phyloP scores from a whole-genome alignment of 208 protist species.

The Herpetomonas samuelpessoai region DNA sequence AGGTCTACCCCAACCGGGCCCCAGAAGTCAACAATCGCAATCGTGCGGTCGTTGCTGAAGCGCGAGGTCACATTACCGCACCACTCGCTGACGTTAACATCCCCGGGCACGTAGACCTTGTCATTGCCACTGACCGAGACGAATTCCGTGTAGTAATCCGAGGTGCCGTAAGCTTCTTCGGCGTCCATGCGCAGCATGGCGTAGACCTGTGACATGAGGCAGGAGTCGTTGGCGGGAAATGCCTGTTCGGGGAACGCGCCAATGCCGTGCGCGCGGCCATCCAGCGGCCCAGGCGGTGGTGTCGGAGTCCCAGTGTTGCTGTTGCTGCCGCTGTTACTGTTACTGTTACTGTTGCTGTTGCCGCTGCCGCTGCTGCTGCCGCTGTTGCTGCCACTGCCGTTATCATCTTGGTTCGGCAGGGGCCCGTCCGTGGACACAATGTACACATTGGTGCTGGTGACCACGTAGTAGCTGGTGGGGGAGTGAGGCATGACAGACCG shows the following conservation, averaged over 20 bases:
- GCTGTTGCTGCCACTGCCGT: not conserved
- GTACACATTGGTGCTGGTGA: conserved; percentile 16
- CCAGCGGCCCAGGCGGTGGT: not conserved
- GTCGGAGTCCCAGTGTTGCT: not conserved
- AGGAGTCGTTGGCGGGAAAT: conserved; percentile 32
- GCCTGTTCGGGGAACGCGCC: conserved; percentile 31
- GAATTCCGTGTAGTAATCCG: conserved; percentile 48
- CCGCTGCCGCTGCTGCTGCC: conserved; percentile 3
- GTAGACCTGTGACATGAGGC: conserved; percentile 52
- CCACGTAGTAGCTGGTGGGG: conserved; percentile 17
- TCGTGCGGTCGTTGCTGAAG: conserved; percentile 33
- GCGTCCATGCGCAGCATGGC: conserved; percentile 39
- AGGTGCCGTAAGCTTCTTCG: conserved; percentile 30
- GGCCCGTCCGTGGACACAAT: conserved; percentile 1
- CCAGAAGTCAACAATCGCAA: conserved; percentile 46
- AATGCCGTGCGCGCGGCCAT: conserved; percentile 11
- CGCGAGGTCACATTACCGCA: conserved; percentile 30
- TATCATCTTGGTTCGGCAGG: not conserved
- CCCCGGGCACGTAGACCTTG: conserved; percentile 19
- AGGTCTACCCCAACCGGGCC: conserved; percentile 12
- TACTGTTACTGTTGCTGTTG: conserved; percentile 4
- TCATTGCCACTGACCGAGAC: conserved; percentile 19
- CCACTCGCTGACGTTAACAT: conserved; percentile 44
- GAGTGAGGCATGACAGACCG: conserved; percentile 2
- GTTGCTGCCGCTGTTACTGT: not conserved